Conservation (phyloP, 805 yeast species). For the Ogataea nonfermentans region DNA sequence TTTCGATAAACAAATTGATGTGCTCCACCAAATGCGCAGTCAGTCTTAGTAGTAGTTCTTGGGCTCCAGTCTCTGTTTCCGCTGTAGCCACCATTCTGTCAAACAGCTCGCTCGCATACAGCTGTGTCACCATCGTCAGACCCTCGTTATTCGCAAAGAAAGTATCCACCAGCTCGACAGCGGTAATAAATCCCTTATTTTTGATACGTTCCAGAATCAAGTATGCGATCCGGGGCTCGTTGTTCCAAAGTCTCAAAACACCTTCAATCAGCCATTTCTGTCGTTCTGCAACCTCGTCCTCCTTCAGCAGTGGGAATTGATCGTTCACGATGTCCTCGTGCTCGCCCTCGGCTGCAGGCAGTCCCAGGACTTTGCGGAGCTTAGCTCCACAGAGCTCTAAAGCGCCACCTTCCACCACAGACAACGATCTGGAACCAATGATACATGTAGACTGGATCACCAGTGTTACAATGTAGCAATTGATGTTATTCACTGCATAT, state of each 20-base stretch:
- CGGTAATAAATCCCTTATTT: conserved; percentile 42
- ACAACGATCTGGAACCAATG: conserved; percentile 85
- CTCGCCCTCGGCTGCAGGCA: conserved; percentile 16
- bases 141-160: conserved; percentile 36
- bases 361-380: conserved; percentile 27
- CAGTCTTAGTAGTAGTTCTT: conserved; percentile 23
- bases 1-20: conserved; percentile 16
- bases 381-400: conserved; percentile 32
- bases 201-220: conserved; percentile 54
- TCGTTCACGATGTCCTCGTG: conserved; percentile 20
- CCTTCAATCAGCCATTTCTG: conserved; percentile 51
- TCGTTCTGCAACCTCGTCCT: conserved; percentile 30
- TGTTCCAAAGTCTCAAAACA: conserved; percentile 62
- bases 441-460: conserved; percentile 71
- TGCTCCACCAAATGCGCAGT: conserved; percentile 16
- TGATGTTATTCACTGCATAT: conserved; percentile 24
- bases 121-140: conserved; percentile 41
- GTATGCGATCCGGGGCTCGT: conserved; percentile 62
- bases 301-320: conserved; percentile 24
- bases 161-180: conserved; percentile 42
- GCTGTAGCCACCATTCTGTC: conserved; percentile 26
- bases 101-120: conserved; percentile 43
- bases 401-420: conserved; percentile 61
- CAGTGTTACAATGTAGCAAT: conserved; percentile 52
- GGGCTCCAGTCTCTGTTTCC: conserved; percentile 12